phyloP scores from a whole-genome alignment of 208 protist species.

The Trichomonas tenax region DNA sequence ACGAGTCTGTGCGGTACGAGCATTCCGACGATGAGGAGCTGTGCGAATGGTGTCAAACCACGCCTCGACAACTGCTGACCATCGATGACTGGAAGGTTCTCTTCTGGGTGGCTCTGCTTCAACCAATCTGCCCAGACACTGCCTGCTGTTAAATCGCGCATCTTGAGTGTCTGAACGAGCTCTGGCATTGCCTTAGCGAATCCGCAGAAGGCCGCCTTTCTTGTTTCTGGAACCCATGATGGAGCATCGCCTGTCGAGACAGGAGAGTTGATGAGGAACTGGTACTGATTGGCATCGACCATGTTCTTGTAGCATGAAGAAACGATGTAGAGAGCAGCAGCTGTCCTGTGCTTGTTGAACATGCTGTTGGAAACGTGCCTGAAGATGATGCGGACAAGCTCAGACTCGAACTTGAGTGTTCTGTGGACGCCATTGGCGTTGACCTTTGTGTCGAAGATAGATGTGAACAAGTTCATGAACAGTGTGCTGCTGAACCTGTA shows the following conservation, averaged over 20 bases:
- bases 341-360: neutral
- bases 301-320: neutral
- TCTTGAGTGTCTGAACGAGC: neutral
- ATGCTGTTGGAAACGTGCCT: neutral
- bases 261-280: neutral
- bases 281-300: neutral
- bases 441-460: neutral
- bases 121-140: neutral
- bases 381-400: neutral
- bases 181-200: neutral
- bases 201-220: neutral
- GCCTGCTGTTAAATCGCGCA: neutral
- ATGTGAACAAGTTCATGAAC: slow-evolving; percentile 59
- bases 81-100: neutral
- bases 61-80: neutral
- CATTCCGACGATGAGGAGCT: slow-evolving; percentile 40
- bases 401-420: neutral
- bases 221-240: neutral
- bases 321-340: neutral
- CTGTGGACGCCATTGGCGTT: neutral
- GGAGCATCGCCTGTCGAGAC: neutral
- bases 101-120: neutral
- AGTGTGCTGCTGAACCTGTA: slow-evolving; percentile 79
- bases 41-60: neutral
- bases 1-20: neutral